A percentile compares a stretch with the other conserved stretches of the same genome.
phyloP scores from a whole-genome alignment of 208 protist species.

The Spongospora subterranea region DNA sequence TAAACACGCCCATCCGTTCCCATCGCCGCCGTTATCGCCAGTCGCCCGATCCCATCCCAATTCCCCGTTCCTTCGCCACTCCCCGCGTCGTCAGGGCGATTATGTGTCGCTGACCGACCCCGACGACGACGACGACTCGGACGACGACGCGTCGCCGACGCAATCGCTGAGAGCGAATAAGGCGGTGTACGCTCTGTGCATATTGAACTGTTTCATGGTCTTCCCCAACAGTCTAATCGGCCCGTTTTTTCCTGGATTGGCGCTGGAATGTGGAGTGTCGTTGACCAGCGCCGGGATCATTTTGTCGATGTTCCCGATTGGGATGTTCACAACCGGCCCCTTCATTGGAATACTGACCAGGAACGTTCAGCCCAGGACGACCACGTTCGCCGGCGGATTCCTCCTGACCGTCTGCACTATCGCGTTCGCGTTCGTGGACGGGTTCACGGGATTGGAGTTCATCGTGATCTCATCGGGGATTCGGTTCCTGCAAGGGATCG shows the following conservation, averaged over 20 bases:
- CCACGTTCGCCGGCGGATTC: constrained; percentile 6
- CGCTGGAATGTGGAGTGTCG: neutral
- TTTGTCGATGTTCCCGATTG: constrained; percentile 10
- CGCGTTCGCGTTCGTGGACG: constrained; percentile 31
- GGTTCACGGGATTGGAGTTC: neutral
- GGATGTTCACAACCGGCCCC: constrained; percentile 30
- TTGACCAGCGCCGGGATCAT: constrained; percentile 13
- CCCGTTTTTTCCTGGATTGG: neutral
- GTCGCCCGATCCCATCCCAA: neutral
- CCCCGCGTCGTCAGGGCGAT: neutral
- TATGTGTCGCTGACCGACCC: neutral
- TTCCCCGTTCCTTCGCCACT: too few species aligned
- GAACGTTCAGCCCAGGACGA: neutral
- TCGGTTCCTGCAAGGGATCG: constrained; percentile 6
- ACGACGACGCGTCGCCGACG: neutral
- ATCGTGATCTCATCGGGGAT: neutral
- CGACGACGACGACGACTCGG: constrained; percentile 38
- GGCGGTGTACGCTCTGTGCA: neutral
- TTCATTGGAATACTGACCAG: neutral
- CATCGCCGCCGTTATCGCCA: neutral
- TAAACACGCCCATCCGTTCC: neutral
- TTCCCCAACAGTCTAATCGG: constrained; percentile 49
- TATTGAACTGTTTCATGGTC: neutral
- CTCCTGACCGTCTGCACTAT: constrained; percentile 9
- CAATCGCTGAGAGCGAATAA: too few species aligned